These are phyloP conservation scores for Syncephalastrum monosporum DNA, from an alignment of 371 early-diverging fungal species.

Conservation along the genomic window DNA sequence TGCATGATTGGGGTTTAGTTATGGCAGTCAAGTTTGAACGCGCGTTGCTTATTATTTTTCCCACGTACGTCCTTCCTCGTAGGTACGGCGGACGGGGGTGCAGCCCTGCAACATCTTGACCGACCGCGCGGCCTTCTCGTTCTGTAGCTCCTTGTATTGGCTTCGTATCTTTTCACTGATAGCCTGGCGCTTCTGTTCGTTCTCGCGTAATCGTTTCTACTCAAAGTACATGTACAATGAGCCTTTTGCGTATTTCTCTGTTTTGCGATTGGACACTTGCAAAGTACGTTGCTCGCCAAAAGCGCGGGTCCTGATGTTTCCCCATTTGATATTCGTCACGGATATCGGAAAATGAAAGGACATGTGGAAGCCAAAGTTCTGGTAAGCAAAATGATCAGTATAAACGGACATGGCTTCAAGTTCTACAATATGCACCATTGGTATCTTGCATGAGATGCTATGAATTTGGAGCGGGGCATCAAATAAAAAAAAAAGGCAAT, in stretches of 20 bases:
- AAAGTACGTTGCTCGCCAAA: conserved; percentile 36
- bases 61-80: conserved; percentile 18
- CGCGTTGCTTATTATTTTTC: neutral
- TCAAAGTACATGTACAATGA: neutral
- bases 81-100: conserved; percentile 26
- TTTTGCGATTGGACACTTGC: conserved; percentile 14
- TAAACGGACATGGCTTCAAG: neutral
- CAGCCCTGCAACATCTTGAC: conserved; percentile 37
- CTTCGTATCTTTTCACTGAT: conserved; percentile 37
- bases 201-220: conserved; percentile 34
- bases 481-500: neutral
- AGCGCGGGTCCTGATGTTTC: conserved; percentile 20
- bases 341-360: conserved; percentile 30
- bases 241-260: neutral
- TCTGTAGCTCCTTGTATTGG: conserved; percentile 40
- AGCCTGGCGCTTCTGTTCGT: conserved; percentile 26
- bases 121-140: conserved; percentile 39
- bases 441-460: conserved; percentile 38
- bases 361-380: conserved; percentile 46
- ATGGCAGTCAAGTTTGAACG: too few species aligned
- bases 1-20: conserved; percentile 1
- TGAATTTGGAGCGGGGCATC: neutral
- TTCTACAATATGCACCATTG: conserved; percentile 22
- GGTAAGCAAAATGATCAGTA: conserved; percentile 1
- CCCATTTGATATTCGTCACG: conserved; percentile 33